Base-by-base conservation (phyloP, 176 grass and related monocot genomes). In the Rhynchospora tenuis region DNA sequence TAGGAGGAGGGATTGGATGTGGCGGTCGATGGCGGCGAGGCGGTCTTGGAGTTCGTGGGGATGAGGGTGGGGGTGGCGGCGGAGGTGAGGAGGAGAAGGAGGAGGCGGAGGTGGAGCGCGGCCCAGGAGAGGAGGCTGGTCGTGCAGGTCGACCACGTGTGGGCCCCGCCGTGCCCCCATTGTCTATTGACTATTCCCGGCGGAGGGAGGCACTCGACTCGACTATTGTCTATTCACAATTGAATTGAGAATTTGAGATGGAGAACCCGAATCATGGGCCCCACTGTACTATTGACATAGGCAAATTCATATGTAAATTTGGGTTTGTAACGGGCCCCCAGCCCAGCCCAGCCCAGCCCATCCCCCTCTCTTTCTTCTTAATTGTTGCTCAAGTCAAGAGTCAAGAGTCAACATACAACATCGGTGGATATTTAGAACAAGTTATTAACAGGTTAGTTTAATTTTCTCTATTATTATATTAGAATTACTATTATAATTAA, bases 1-100 rank as follows among this genome's bases (percentile, higher is more conserved):
- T 73, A 88, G 44, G 76, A 99, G 93, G 57, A 99, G 88, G 0
- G 81, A 84, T 73, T 99, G 89, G 86, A 95, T 93, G 80, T 99
- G 88, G 7, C 59, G 75, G 88, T 93, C 87, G 45, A 88, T 81
- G 7, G 75, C 8, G 20, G 22, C 7, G 68, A 99, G 93, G 62
- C 88, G 89, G 13, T 93, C 91, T 86, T 93, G 85, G 67, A 95
- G 87, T 7, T 71, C 89, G 48, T 50, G 56, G 57, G 16, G 9
- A 44, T 13, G 29, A 83, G 54, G 48, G 64, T 8, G 27, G 64
- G 4, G 50, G 58, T 59, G 73, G 55, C 17, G 13, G 83, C 48
- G 59, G 78, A 11, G 22, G 74, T 46, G 51, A 14, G 27, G 54
- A 48, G 3, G 74, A n/a, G 29, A 75, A 43, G 14, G 27, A 16